A percentile compares a stretch with the other conserved stretches of the same genome.
Evolutionary conservation across 164 flowering plant species (phyloP).

Genomic region (Protea cynaroides): DNA sequence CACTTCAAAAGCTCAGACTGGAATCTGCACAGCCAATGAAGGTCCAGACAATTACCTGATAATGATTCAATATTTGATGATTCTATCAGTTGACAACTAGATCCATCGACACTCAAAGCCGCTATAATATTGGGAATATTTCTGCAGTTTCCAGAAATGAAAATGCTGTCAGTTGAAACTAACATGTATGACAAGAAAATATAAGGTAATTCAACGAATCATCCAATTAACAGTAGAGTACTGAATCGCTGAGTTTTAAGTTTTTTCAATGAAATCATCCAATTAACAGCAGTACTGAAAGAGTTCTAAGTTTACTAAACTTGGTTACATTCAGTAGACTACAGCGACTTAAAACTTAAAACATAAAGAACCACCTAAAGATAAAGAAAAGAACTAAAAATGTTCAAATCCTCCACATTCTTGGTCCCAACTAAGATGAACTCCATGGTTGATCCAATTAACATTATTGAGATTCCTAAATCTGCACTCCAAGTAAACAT

Average conservation of each 20-base stretch:
- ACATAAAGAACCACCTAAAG: not conserved
- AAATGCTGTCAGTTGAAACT: constrained; percentile 2
- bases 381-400: not conserved
- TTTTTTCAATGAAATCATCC: too few relatives aligned
- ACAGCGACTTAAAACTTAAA: not conserved
- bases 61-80: constrained; percentile 53
- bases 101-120: constrained; percentile 81
- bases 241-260: too few relatives aligned
- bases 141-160: constrained; percentile 28
- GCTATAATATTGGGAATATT: constrained; percentile 73
- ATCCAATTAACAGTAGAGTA: too few relatives aligned
- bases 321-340: too few relatives aligned
- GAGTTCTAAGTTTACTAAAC: too few relatives aligned
- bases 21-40: not conserved
- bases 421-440: too few relatives aligned
- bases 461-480: too few relatives aligned
- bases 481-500: not conserved
- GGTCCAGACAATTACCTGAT: constrained; percentile 37
- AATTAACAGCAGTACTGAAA: too few relatives aligned
- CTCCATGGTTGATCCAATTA: too few relatives aligned
- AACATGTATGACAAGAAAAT: not conserved
- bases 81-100: constrained; percentile 54
- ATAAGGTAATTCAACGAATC: not conserved
- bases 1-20: not conserved
- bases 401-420: too few relatives aligned